Evolutionary conservation across 163 green algal species (phyloP).

Genomic region (Coccomyxa subellipsoidea): DNA sequence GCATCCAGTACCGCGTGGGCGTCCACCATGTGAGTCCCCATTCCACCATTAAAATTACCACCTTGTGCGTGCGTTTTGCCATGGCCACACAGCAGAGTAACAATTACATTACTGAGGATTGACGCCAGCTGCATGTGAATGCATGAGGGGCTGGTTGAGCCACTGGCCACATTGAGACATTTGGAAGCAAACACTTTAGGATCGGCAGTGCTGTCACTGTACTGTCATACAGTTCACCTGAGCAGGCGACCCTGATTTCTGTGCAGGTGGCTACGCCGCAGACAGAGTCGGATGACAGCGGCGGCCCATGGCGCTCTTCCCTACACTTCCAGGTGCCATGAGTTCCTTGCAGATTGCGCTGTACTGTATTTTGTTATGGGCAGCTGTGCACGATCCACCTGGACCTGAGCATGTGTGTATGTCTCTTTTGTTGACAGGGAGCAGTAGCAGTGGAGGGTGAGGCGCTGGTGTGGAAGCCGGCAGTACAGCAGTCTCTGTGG

Average conservation of each 20-base stretch:
- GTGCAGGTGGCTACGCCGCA: slow-evolving; percentile 25
- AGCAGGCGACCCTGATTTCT: too few species aligned
- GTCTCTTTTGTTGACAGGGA: slow-evolving; percentile 28
- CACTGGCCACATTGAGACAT: too few species aligned
- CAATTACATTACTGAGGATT: background rate
- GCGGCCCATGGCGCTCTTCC: slow-evolving; percentile 19
- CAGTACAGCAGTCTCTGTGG: background rate
- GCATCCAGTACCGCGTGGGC: slow-evolving; percentile 60
- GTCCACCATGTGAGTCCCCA: slow-evolving; percentile 39
- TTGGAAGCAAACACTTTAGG: too few species aligned
- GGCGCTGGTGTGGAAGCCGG: slow-evolving; percentile 42
- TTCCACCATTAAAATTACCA: background rate
- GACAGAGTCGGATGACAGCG: slow-evolving; percentile 9
- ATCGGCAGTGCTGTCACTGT: too few species aligned
- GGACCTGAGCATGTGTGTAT: background rate
- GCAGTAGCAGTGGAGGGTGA: slow-evolving; percentile 62
- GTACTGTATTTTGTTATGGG: too few species aligned
- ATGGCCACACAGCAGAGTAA: too few species aligned
- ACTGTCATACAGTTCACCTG: too few species aligned
- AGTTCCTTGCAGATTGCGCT: too few species aligned
- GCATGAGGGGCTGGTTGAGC: too few species aligned
- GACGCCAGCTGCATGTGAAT: too few species aligned
- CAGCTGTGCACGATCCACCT: too few species aligned
- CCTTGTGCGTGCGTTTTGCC: too few species aligned
- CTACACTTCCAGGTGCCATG: slow-evolving; percentile 36